phyloP scores from a whole-genome alignment of 1,284 basidiomycete genomes.

The Malassezia psittaci region DNA sequence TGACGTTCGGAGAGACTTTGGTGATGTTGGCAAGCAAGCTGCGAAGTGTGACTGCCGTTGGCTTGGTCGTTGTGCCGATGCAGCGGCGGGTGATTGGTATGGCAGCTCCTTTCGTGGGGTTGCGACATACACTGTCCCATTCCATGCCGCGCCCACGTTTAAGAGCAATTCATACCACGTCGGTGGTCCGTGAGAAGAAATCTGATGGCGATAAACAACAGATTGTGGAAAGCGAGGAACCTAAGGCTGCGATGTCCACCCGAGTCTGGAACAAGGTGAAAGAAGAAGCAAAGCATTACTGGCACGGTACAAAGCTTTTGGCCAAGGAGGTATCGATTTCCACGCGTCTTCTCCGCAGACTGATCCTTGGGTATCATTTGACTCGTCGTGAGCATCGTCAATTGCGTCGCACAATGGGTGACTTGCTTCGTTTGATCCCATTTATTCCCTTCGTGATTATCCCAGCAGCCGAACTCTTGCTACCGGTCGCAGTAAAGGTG shows the following conservation, averaged over 20 bases:
- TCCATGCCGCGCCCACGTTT: neutral
- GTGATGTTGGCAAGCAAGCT: constrained; percentile 1
- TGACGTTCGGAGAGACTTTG: neutral
- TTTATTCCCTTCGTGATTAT: constrained; percentile 91
- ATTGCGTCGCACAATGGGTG: constrained; percentile 83
- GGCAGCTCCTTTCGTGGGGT: neutral
- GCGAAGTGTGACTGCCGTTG: constrained; percentile 3
- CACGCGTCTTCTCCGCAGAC: constrained; percentile 74
- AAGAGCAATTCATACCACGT: constrained; percentile 1
- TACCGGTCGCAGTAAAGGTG: constrained; percentile 88
- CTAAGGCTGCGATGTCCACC: constrained; percentile 19
- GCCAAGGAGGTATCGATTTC: constrained; percentile 91
- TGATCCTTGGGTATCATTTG: constrained; percentile 77
- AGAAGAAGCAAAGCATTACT: constrained; percentile 91
- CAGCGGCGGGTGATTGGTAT: neutral
- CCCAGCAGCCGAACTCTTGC: constrained; percentile 95
- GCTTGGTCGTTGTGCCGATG: neutral
- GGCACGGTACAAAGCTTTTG: constrained; percentile 88
- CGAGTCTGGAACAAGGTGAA: constrained; percentile 77
- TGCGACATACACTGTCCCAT: neutral
- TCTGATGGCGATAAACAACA: constrained; percentile 1
- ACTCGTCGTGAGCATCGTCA: constrained; percentile 89
- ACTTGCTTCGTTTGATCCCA: constrained; percentile 81
- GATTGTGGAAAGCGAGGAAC: neutral
- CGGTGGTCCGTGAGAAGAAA: neutral